These are phyloP conservation scores for Farysia itapuensis DNA, from an alignment of 1,284 basidiomycete species.

Conservation along the genomic window DNA sequence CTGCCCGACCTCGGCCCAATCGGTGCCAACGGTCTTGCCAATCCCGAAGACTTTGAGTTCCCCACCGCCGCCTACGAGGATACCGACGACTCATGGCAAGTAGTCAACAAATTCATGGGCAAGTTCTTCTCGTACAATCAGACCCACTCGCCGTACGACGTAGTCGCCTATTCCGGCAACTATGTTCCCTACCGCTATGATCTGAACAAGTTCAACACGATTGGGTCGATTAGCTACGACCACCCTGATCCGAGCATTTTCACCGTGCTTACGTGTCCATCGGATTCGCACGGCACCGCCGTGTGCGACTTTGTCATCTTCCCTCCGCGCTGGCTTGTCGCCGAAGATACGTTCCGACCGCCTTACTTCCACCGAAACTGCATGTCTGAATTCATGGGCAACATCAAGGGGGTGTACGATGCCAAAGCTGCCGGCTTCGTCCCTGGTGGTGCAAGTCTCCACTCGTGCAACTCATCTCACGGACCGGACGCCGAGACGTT, in stretches of 20 bases:
- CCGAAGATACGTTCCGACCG: slow-evolving; percentile 31
- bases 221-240: slow-evolving; percentile 69
- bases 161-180: slow-evolving; percentile 69
- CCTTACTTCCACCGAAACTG: slow-evolving; percentile 41
- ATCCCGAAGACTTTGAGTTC: slow-evolving; percentile 68
- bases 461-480: slow-evolving; percentile 51
- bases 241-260: slow-evolving; percentile 58
- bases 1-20: slow-evolving; percentile 71
- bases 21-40: slow-evolving; percentile 63
- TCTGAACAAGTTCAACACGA: slow-evolving; percentile 69
- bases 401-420: slow-evolving; percentile 33
- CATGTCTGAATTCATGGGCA: slow-evolving; percentile 44
- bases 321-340: slow-evolving; percentile 32
- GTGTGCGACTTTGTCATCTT: slow-evolving; percentile 49
- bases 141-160: slow-evolving; percentile 72
- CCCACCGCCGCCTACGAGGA: slow-evolving; percentile 70
- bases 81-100: slow-evolving; percentile 62
- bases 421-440: slow-evolving; percentile 35
- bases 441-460: slow-evolving; percentile 46
- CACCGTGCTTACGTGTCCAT: slow-evolving; percentile 44
- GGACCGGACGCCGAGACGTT: slow-evolving; percentile 46
- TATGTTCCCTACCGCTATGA: slow-evolving; percentile 75
- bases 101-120: slow-evolving; percentile 65
- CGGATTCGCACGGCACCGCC: slow-evolving; percentile 68
- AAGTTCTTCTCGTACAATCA: slow-evolving; percentile 67